Evolutionary conservation across 805 yeast species (phyloP), one percentile per base, ranked within the genome.

Genomic region (Saturnispora hagleri): DNA sequence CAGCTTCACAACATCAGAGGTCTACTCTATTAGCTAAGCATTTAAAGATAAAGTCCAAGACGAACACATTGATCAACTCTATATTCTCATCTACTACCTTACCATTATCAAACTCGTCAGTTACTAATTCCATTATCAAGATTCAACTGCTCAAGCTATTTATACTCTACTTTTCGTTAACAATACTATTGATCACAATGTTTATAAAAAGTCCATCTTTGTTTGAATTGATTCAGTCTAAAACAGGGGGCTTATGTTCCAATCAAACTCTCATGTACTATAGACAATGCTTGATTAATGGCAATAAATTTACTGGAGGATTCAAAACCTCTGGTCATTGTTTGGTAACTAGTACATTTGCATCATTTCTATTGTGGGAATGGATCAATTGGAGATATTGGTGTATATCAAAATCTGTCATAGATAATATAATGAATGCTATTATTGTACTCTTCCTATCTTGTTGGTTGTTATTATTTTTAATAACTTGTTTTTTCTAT

Each of bases 401-500:
- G 50, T 51, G 45, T 36, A 50, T 13, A 33, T 20, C 28, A 33
- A 31, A 43, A 10, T 43, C 20, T 20, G 31, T 22, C n/a, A 10
- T 34, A 20, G 46, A 41, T 2, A 38, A 40, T 9, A 7, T 43
- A 3, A 2, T 52, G 6, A 20, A 48, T 18, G 15, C 24, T 4
- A 1, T 43, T 10, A 31, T 47, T 9, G 13, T n/a, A 2, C 26
- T 13, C 9, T 7, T 53, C 15, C 47, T 33, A 13, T 3, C 40
- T 2, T 47, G 43, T 13, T 76, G 80, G 80, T 59, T 63, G 53
- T 51, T 63, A 3, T 64, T 74, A 62, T 73, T 67, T 54, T 50
- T 66, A 6, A 64, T 76, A 26, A 78, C 82, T 5, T 66, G 74
- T 36, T 55, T 76, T 20, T 77, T 76, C 57, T 78, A 73, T 60